Base-by-base conservation (phyloP, 2,329 filamentous ascomycete genomes). In the Beauveria varroae region DNA sequence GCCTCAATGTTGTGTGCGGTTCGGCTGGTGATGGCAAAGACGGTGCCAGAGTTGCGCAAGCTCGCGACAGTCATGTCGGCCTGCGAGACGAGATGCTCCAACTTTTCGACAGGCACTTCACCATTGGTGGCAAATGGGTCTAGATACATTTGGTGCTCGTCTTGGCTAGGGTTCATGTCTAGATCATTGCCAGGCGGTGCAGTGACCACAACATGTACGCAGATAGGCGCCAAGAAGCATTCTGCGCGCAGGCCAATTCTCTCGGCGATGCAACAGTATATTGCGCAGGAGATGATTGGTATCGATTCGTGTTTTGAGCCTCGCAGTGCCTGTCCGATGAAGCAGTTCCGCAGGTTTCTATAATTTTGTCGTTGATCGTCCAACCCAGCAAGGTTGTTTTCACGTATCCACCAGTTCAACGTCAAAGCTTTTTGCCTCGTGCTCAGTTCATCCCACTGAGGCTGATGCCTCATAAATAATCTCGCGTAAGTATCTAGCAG, bases 271-370 rank as follows among this genome's bases (percentile, higher is more conserved):
- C 86, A 87, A 69, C 89, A 95, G 74, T 88, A 99, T 64, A 98
- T 96, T 63, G 88, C 88, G 60, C 88, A 88, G 1, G 91, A 95
- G 64, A 97, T 88, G 56, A 97, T 81, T 1, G 93, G 95, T 9
- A 97, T 80, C 1, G 92, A 93, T 30, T 90, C 86, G 68, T 96
- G 91, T 0, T 83, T 81, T 7, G 83, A 76, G 55, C 89, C 86
- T 41, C 85, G 86, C 49, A 98, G 78, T 4, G 90, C 91, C 64
- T 96, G 80, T 10, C 91, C 91, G 61, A 99, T 86, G 67, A 96
- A 90, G 67, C 90, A 96, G 73, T 98, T 96, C 64, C 90, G 85
- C 62, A 98, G 75, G 62, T 88, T 87, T 67, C 91, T 86, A 71
- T 95, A 97, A 60, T 88, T 84, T 47, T 78, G 71, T 8, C 85